Conservation (phyloP, 768 basidiomycete species). For the Megacollybia marginata region DNA sequence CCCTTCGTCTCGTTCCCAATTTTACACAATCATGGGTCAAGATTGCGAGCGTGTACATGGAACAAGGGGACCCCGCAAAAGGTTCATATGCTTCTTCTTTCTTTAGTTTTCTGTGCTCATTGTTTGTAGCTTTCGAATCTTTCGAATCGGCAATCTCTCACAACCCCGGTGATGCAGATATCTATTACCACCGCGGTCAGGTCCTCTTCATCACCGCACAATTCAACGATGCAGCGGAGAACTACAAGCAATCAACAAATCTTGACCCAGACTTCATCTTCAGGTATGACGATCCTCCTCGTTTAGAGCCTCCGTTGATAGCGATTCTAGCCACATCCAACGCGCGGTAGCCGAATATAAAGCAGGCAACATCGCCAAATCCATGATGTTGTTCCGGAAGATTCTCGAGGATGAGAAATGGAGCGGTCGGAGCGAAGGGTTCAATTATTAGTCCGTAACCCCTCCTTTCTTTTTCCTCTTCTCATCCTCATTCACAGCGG, state of each 20-base stretch:
- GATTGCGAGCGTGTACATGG: constrained; percentile 96
- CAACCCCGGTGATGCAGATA: constrained; percentile 84
- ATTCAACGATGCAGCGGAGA: constrained; percentile 75
- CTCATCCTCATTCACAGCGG: constrained; percentile 44
- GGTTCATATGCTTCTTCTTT: no score
- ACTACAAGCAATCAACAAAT: constrained; percentile 86
- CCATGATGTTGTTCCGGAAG: constrained; percentile 86
- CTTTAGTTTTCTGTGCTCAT: no score
- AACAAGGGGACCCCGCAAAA: constrained; percentile 71
- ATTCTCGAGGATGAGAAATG: constrained; percentile 64
- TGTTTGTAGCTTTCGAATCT: constrained; percentile 62
- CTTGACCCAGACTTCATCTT: constrained; percentile 90
- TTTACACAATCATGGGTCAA: constrained; percentile 92
- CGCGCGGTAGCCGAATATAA: constrained; percentile 98
- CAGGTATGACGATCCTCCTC: constrained; percentile 18
- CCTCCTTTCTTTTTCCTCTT: not conserved
- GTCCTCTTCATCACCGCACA: constrained; percentile 95
- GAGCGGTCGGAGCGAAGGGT: constrained; percentile 81
- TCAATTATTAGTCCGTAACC: constrained; percentile 85
- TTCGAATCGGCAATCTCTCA: constrained; percentile 85
- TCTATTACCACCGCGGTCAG: constrained; percentile 98
- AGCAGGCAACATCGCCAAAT: constrained; percentile 62
- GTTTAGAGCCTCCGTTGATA: no score
- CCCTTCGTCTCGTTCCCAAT: constrained; percentile 55
- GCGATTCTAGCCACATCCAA: constrained; percentile 66